phyloP scores from a whole-genome alignment of 176 grass and related monocot genomes.

The Dendrocalamus sinicus region DNA sequence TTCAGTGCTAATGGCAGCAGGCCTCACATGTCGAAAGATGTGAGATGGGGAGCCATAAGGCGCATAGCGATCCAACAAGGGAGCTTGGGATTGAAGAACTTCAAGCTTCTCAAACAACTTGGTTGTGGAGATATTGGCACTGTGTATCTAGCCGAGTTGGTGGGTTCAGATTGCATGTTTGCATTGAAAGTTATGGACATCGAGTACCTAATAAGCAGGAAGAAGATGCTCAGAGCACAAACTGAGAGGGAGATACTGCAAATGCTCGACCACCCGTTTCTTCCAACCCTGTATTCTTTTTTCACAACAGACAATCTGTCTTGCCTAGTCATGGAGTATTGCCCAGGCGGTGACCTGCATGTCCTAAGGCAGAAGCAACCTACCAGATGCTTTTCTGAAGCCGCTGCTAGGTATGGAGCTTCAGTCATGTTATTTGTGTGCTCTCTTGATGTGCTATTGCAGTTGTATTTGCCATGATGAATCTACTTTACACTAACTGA shows the following conservation, averaged over 20 bases:
- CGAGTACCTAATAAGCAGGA: constrained; percentile 85
- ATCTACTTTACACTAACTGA: background rate
- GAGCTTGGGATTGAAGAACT: constrained; percentile 84
- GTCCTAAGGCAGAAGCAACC: constrained; percentile 94
- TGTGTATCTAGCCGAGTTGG: constrained; percentile 92
- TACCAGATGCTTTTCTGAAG: constrained; percentile 80
- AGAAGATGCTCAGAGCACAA: constrained; percentile 96
- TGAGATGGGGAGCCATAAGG: constrained; percentile 80
- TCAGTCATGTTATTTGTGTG: background rate
- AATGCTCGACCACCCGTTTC: constrained; percentile 97
- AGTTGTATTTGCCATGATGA: constrained; percentile 19
- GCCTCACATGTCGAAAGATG: constrained; percentile 98
- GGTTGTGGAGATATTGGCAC: constrained; percentile 98
- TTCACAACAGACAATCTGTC: constrained; percentile 96
- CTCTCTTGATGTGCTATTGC: background rate
- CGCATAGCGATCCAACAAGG: constrained; percentile 72
- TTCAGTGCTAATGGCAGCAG: constrained; percentile 71
- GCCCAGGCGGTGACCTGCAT: constrained; percentile 90
- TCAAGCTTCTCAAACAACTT: constrained; percentile 91
- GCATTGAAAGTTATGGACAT: constrained; percentile 97
- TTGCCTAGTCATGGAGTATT: constrained; percentile 96
- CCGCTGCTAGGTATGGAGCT: constrained; percentile 70
- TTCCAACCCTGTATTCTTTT: constrained; percentile 92
- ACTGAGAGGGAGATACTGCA: constrained; percentile 97
- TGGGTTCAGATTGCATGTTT: constrained; percentile 86